Evolutionary conservation across 805 yeast species (phyloP), one percentile per base, ranked within the genome.

Genomic region (Zygosaccharomyces siamensis): DNA sequence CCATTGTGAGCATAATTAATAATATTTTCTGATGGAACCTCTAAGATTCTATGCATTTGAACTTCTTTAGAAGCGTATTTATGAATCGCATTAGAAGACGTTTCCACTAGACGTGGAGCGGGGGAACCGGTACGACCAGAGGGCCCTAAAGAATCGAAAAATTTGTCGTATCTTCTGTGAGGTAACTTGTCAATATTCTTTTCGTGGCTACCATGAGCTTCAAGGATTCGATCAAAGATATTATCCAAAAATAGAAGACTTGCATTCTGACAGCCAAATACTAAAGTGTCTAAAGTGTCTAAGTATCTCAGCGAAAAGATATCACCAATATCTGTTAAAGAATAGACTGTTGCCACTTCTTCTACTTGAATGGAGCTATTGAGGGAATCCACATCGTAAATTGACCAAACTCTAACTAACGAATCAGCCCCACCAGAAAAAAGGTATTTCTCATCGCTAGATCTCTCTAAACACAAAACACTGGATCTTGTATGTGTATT

Each of bases 371-470:
- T 39, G 3, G 49, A 45, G 6, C 50, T 47, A 11, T 38, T 45
- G 11, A 43, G 43, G 20, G 52, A 51, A 5, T 43, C 39, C 11
- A 53, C 46, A 18, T 52, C 64, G 1, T 75, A 66, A 18, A 88
- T 72, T 49, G 84, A 81, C 95, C 96, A 93, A 1, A 89, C 81
- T 62, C 89, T 86, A 28, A 92, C 84, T 42, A 92, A 71, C 2
- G 97, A 89, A 63, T 92, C 98, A 7, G 93, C 82, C 1, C 96
- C 92, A 2, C 93, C 97, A 32, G 93, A 80, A 59, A 93, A 85
- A 33, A 92, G 72, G 42, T 70, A 75, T 39, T 74, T 71, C 57
- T 81, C 89, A 52, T 70, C 71, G 3, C 68, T 64, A 8, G 81
- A 77, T 39, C 78, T 69, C 21, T 80, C 69, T 51, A 92, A 63